Evolutionary conservation across 768 basidiomycete genomes (phyloP).

Genomic region (Exidia glandulosa): DNA sequence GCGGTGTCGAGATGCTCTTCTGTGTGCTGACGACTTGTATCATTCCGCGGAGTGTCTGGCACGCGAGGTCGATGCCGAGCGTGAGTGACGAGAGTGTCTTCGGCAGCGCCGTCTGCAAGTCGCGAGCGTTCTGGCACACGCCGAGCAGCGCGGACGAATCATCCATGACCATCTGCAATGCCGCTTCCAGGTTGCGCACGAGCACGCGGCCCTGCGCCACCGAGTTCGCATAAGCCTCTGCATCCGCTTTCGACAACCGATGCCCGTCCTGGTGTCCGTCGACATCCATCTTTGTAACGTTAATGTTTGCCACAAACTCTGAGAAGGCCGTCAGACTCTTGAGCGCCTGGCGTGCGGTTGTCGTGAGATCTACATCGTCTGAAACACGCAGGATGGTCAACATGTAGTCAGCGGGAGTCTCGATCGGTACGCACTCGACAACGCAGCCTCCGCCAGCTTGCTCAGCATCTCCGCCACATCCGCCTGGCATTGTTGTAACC

Average conservation of each 20-base stretch:
- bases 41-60: neutral
- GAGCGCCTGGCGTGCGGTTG: constrained; percentile 38
- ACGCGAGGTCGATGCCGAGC: neutral
- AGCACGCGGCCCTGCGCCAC: constrained; percentile 60
- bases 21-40: neutral
- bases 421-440: neutral
- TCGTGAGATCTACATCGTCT: constrained; percentile 16
- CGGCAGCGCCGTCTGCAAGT: neutral
- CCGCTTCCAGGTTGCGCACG: constrained; percentile 61
- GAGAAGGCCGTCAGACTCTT: constrained; percentile 50
- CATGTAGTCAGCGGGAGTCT: constrained; percentile 4
- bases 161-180: constrained; percentile 65
- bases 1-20: neutral
- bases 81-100: neutral
- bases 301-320: constrained; percentile 50
- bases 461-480: constrained; percentile 3
- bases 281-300: constrained; percentile 75
- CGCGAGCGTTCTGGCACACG: constrained; percentile 31
- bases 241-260: constrained; percentile 23
- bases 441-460: neutral
- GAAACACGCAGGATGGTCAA: neutral
- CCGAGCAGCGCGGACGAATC: constrained; percentile 54
- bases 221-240: constrained; percentile 46
- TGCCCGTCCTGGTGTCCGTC: constrained; percentile 51
- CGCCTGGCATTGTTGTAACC: constrained; percentile 8